phyloP scores from a whole-genome alignment of 2,329 filamentous ascomycete species.

The Neoscytalidium dimidiatum region DNA sequence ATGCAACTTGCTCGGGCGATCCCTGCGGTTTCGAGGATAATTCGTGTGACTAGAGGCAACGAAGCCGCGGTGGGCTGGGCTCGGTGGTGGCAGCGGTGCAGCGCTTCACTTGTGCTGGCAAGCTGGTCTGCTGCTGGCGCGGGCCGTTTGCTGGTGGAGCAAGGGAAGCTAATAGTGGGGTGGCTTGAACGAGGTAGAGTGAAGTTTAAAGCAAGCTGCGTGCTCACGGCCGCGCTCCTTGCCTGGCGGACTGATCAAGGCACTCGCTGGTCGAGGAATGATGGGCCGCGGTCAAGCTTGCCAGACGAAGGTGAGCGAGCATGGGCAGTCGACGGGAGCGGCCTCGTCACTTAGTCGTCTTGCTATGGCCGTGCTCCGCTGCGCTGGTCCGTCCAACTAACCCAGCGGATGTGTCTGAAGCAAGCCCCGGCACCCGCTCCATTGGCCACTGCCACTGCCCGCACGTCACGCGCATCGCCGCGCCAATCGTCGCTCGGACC shows the following conservation, averaged over 20 bases:
- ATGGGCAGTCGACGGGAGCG: background rate
- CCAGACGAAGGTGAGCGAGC: background rate
- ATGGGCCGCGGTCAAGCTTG: background rate
- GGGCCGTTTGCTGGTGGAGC: constrained; percentile 19
- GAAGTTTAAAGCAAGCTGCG: background rate
- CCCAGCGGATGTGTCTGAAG: constrained; percentile 8
- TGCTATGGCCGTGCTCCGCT: background rate
- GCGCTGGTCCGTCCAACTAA: background rate
- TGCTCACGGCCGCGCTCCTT: no score
- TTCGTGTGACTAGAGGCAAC: constrained; percentile 6
- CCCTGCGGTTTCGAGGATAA: constrained; percentile 16
- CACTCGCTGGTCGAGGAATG: background rate
- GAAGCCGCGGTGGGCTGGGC: background rate
- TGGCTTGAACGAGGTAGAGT: constrained; percentile 17
- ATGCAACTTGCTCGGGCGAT: constrained; percentile 11
- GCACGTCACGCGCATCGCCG: constrained; percentile 14
- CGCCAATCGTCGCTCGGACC: constrained; percentile 6
- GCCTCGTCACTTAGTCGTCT: background rate
- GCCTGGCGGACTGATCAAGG: background rate
- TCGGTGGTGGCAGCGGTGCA: background rate
- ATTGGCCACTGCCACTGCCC: constrained; percentile 13
- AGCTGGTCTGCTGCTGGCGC: constrained; percentile 2
- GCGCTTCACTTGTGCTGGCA: constrained; percentile 2
- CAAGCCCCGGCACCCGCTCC: constrained; percentile 3
- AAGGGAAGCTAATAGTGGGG: constrained; percentile 18